Base-by-base conservation (phyloP, 352 stramenopile genomes). In the Phytopythium chamaehyphon region DNA sequence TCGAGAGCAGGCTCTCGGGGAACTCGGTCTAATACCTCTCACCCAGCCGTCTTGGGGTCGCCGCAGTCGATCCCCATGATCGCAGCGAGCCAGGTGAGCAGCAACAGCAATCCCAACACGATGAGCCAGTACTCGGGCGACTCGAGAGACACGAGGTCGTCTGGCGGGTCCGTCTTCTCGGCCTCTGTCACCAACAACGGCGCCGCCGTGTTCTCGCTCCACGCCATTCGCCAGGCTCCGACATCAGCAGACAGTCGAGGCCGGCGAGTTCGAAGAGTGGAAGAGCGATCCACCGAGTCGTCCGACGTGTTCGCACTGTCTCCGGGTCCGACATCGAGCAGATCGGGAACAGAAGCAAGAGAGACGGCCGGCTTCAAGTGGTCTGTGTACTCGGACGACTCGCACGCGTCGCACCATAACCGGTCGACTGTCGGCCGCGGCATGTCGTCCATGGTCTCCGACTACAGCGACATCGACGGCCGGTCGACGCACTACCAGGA, bases 381-480 rank as follows among this genome's bases (percentile, higher is more conserved):
- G 46, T 52, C 46, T 15, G 46, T 42, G 7, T 42, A 42, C 46
- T 52, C 46, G 46, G 46, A 52, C 16, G 46, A 52, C 14, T 42
- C 37, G 14, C 15, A 42, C 10, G 37, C 6, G 37, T 18, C 15
- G 2, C 18, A 33, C 16, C 44, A 19, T 14, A 24, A 50, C 23
- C 44, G 44, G 3, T 50, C 44, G 7, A 50, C 46, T 6, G 33
- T 52, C 46, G 28, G 28, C 11, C 28, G 46, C n/a, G 46, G 46
- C 33, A 42, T 42, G 46, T 42, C 28, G 28, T 52, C 46, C 28
- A 52, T 52, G 46, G 31, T 42, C 28, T 52, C 46, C 8, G 46
- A 52, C 28, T 52, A 35, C 46, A 52, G 46, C 46, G 46, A 52
- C 31, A 43, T 52, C 10, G 46, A 52, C 46, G 31, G 18, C 16